Conservation (phyloP, 2,329 filamentous ascomycete species). For the Trichothecium roseum region DNA sequence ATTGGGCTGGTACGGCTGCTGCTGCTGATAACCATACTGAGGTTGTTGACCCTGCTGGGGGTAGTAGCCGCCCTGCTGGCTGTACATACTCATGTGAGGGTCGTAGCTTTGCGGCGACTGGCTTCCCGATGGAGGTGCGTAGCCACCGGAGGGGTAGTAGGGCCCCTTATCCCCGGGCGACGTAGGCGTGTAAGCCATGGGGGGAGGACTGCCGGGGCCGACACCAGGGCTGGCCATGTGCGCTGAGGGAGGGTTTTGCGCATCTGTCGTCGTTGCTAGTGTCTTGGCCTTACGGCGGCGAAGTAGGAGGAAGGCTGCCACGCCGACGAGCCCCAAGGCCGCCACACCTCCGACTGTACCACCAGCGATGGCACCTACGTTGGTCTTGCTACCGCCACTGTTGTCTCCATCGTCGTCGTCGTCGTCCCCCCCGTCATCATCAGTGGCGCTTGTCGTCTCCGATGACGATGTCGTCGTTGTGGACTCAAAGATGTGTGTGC, state of each 20-base stretch:
- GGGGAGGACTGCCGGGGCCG: slow-evolving; percentile 10
- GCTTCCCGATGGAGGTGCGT: slow-evolving; percentile 13
- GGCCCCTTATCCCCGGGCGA: slow-evolving; percentile 13
- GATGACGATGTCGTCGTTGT: slow-evolving; percentile 4
- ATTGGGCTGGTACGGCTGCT: slow-evolving; percentile 2
- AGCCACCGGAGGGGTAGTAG: slow-evolving; percentile 14
- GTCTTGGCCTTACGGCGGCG: slow-evolving; percentile 22
- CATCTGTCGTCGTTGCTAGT: slow-evolving; percentile 7
- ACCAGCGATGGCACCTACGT: slow-evolving; percentile 33
- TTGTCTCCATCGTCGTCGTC: slow-evolving; percentile 13
- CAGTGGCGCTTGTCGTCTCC: slow-evolving; percentile 5
- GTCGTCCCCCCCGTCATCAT: slow-evolving; percentile 6
- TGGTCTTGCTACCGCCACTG: slow-evolving; percentile 12
- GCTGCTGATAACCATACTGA: slow-evolving; percentile 11
- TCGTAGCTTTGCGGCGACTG: slow-evolving; percentile 11
- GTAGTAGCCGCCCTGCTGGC: slow-evolving; percentile 4
- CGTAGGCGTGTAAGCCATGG: slow-evolving; percentile 8
- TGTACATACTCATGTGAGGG: slow-evolving; percentile 7
- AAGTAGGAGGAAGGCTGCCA: slow-evolving; percentile 28
- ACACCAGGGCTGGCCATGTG: slow-evolving; percentile 9
- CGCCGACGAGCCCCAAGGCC: slow-evolving; percentile 26
- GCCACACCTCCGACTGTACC: slow-evolving; percentile 35
- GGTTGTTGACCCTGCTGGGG: slow-evolving; percentile 3
- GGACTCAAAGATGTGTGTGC: slow-evolving; percentile 9
- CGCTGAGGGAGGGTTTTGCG: slow-evolving; percentile 9